phyloP scores from a whole-genome alignment of 2,329 filamentous ascomycete genomes.

The Colletotrichum costaricense region DNA sequence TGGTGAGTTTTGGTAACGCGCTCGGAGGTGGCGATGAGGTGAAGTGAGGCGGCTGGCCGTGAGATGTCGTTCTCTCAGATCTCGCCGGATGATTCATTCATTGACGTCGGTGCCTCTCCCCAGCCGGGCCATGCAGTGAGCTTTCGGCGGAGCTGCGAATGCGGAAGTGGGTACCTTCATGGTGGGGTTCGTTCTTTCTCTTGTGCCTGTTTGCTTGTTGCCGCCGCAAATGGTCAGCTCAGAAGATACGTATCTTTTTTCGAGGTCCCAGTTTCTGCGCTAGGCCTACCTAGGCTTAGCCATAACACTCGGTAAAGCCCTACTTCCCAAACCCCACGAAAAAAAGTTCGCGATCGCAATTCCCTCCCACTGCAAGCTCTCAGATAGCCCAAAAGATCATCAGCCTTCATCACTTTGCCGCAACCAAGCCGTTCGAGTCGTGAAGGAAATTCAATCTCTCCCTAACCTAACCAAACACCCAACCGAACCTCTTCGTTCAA shows the following conservation, averaged over 20 bases:
- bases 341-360: slow-evolving; percentile 37
- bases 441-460: slow-evolving; percentile 67
- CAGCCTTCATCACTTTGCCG: slow-evolving; percentile 84
- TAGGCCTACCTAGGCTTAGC: background rate
- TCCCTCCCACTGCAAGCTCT: slow-evolving; percentile 26
- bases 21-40: background rate
- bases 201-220: background rate
- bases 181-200: background rate
- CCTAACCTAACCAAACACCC: slow-evolving; percentile 23
- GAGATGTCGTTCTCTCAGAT: slow-evolving; percentile 19
- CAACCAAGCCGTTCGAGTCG: slow-evolving; percentile 81
- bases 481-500: background rate
- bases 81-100: slow-evolving; percentile 57
- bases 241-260: background rate
- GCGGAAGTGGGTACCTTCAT: slow-evolving; percentile 8
- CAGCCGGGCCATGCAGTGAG: slow-evolving; percentile 19
- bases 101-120: slow-evolving; percentile 19
- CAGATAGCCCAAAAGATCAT: slow-evolving; percentile 38
- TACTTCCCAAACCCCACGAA: slow-evolving; percentile 35
- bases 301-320: slow-evolving; percentile 28
- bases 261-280: background rate
- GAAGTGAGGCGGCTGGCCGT: background rate
- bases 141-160: slow-evolving; percentile 18
- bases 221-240: background rate
- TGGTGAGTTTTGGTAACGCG: background rate